Conservation (phyloP, 257 asterid genomes). For the Fraxinus pennsylvanica region DNA sequence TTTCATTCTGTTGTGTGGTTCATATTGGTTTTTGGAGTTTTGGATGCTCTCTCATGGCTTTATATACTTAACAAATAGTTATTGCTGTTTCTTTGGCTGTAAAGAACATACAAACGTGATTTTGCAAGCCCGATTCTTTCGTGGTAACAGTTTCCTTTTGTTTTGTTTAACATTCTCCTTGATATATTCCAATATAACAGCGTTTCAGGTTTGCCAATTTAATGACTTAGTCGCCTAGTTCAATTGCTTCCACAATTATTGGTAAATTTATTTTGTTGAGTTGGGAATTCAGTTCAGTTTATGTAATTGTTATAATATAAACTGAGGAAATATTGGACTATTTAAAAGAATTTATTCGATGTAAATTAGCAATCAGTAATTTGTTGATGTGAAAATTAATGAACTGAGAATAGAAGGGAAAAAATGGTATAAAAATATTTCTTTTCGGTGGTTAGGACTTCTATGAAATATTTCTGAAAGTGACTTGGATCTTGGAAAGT, state of each 20-base stretch:
- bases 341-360: not conserved
- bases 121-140: not conserved
- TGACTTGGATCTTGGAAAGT: not conserved
- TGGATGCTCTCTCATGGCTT: not conserved
- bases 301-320: not conserved
- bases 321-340: not conserved
- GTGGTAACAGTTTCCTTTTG: not conserved
- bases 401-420: not conserved
- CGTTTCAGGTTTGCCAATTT: not conserved
- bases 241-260: not conserved
- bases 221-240: not conserved
- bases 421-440: not conserved
- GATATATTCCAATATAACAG: not conserved
- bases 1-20: not conserved
- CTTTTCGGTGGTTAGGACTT: not conserved
- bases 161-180: not conserved
- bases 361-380: not conserved
- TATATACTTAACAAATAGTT: not conserved
- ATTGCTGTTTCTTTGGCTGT: not conserved
- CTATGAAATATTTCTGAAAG: constrained; percentile 10
- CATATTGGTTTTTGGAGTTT: not conserved
- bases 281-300: not conserved
- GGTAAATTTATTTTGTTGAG: not conserved
- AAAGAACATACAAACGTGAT: not conserved
- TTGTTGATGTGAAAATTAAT: not conserved